Base-by-base conservation (phyloP, 2,329 filamentous ascomycete genomes). In the Trichoderma semiorbis region DNA sequence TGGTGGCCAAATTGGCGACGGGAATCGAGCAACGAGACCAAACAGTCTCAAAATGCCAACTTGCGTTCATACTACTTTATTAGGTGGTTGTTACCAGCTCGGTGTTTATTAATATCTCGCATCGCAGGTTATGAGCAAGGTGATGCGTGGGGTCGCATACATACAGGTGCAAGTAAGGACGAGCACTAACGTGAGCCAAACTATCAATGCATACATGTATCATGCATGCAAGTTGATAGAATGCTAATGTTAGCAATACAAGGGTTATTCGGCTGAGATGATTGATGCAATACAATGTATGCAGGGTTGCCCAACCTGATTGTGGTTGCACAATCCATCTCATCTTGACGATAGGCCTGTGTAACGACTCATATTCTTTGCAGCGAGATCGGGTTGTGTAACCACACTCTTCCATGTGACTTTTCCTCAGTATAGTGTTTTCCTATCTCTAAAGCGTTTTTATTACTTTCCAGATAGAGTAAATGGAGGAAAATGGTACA, bases 41-140 rank as follows among this genome's bases (percentile, higher is more conserved):
- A 24, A 2, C 10, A 14, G 47, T 24, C 47, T 24, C 47, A 24
- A 21, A 53, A 14, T 24, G n/a, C 11, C n/a, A 24, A 24, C 6
- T 53, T 21, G 6, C 2, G 21, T 6, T 24, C 47, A 6, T 7
- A 3, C 0, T n/a, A n/a, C 0, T 43, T 3, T 0, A 43, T n/a
- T 43, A 43, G 16, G 18, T 43, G 4, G 39, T 5, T n/a, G 47
- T 24, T 24, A 14, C 11, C 47, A 53, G 47, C 21, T 53, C 47
- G 11, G 21, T 14, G 4, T 24, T 24, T 14, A 7, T 53, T 1
- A 24, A 21, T 5, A 24, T 7, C n/a, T 53, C 2, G n/a, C 21
- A 24, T 53, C 21, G 1, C 47, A 24, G 3, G 10, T 14, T 3
- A 14, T 14, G 47, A 2, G 11, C 11, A 24, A 53, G 47, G 47